Evolutionary conservation across 179 eudicot species (phyloP).

Genomic region (Gypsophila paniculata): DNA sequence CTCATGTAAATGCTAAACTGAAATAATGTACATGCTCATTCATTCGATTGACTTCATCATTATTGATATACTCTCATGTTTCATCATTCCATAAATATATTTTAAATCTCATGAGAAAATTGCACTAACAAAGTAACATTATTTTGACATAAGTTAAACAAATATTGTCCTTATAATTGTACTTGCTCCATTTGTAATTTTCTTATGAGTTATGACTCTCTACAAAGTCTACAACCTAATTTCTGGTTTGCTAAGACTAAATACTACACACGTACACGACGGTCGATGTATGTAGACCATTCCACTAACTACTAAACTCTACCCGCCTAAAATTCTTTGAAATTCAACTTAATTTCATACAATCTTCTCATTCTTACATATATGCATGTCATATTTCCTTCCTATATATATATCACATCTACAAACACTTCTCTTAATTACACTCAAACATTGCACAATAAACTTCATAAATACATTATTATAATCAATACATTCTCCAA

Average conservation of each 20-base stretch:
- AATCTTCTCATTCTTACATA: background rate
- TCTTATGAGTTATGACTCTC: too few species aligned
- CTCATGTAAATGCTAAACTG: too few species aligned
- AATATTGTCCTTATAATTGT: too few species aligned
- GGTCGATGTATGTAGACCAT: slow-evolving; percentile 8
- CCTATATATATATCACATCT: slow-evolving; percentile 23
- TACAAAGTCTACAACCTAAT: slow-evolving; percentile 15
- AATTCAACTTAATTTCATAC: background rate
- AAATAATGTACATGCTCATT: too few species aligned
- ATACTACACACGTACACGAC: background rate
- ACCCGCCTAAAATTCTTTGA: slow-evolving; percentile 28
- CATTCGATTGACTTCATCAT: too few species aligned
- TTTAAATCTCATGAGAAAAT: too few species aligned
- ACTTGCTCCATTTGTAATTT: too few species aligned
- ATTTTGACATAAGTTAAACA: too few species aligned
- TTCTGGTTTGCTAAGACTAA: slow-evolving; percentile 27
- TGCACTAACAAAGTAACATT: too few species aligned
- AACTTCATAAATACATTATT: background rate
- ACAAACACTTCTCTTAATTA: background rate
- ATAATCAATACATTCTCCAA: background rate
- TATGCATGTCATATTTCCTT: background rate
- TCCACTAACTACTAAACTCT: slow-evolving; percentile 28
- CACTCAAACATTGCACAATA: slow-evolving; percentile 3
- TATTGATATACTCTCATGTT: too few species aligned
- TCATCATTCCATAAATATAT: too few species aligned